Base-by-base conservation (phyloP, 306 rosid species). In the Citrullus mucosospermus region DNA sequence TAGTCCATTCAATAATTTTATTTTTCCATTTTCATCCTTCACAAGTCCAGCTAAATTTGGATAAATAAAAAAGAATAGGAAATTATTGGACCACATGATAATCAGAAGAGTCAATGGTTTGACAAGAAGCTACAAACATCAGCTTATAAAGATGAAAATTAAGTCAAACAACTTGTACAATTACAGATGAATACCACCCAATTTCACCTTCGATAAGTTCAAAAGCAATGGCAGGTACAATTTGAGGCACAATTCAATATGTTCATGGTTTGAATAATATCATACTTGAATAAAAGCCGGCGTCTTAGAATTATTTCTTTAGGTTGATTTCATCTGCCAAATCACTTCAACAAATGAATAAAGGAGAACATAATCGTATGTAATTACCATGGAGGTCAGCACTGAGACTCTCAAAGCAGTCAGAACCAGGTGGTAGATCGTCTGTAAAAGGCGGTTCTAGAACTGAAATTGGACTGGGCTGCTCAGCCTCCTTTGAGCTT, bases 381-480 rank as follows among this genome's bases (percentile, higher is more conserved):
- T 8, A 72, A 72, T 73, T 88, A 95, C 99, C 99, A 81, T 92
- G 96, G 73, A 95, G 88, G 74, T 95, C 97, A 60, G 92, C 91
- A 78, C 84, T 95, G 79, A 95, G 88, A 90, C 93, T 89, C 86
- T 82, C 97, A 83, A 95, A 95, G 84, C 97, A 95, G 78, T 91
- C 99, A 50, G 99, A 91, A 81, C 89, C 87, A 63, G 93, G 89
- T 48, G 99, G 90, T 61, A 87, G 65, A 75, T 95, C 99, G 82
- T 92, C 97, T 0, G 88, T 84, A 71, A 88, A 91, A 51, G 98
- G 87, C 81, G 91, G 90, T 83, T 92, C 97, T 58, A 95, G 85
- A 80, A 95, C 93, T 73, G 99, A 95, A 87, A 92, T 88, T 9
- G 99, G 99, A 88, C 99, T 95, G 51, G 99, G 99, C 75, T 92